Base-by-base conservation (phyloP, 495 filamentous ascomycete genomes). In the Parachaetomium inaequale region DNA sequence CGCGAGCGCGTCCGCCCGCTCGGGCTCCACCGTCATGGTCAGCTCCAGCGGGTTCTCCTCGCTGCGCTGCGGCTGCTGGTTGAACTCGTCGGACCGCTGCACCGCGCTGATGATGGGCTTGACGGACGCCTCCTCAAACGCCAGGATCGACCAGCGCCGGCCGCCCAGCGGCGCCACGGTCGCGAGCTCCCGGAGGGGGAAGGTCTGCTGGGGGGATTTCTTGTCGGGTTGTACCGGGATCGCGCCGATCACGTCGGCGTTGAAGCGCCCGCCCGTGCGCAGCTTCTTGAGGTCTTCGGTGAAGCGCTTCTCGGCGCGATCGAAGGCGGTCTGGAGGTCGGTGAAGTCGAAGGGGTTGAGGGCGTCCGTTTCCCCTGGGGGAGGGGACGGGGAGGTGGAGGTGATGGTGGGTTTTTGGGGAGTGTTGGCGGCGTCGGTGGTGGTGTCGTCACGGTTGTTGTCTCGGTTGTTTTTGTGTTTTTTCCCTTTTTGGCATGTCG, bases 21-120 rank as follows among this genome's bases (percentile, higher is more conserved):
- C 79, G 25, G 72, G 71, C 70, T 92, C 91, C 45, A 93, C 82
- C 34, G 82, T 81, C 52, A 94, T 82, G 61, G 86, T 82, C 50
- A 96, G 81, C 65, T 92, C 88, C 3, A 88, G 80, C 46, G 84
- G 75, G 66, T 89, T 88, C 56, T 88, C 82, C 4, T 86, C 75
- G 68, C 85, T 85, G 2, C 83, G 78, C 71, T 90, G 87, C 14
- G 91, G 90, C 38, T 87, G 88, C 66, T 94, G 81, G 74, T 85
- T 90, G 64, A 88, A 80, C 54, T 83, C 77, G 7, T 70, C 66
- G 36, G 85, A 87, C 23, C 79, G 76, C 57, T 88, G 81, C 52
- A 96, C 87, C 7, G 91, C 87, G 46, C 86, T 85, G 47, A 81
- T 77, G 61, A 92, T 84, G 10, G 89, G 81, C 78, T 92, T 91